Conservation (phyloP, 306 rosid genomes). For the Medicago lupulina region DNA sequence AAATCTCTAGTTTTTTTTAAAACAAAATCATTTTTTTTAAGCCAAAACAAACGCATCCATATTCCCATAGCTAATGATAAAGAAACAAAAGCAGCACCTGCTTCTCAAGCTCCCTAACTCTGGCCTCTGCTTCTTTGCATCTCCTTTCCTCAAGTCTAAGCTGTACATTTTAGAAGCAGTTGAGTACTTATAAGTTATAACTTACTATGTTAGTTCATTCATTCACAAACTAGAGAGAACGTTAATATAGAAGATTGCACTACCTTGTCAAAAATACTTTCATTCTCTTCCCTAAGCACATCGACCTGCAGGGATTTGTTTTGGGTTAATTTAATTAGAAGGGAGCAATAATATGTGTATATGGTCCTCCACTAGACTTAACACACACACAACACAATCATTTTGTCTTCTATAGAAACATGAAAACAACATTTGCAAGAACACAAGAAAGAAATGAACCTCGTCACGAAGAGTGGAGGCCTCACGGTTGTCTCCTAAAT, state of each 20-base stretch:
- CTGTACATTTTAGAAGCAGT: slow-evolving; percentile 57
- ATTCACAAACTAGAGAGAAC: slow-evolving; percentile 2
- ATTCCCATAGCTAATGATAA: background rate
- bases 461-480: slow-evolving; percentile 87
- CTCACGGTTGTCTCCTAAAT: slow-evolving; percentile 67
- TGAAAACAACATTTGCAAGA: too few species aligned
- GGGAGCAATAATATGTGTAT: background rate
- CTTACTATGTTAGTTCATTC: slow-evolving; percentile 22
- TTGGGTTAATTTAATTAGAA: slow-evolving; percentile 19
- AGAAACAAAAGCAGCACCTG: slow-evolving; percentile 64
- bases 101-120: slow-evolving; percentile 91
- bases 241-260: slow-evolving; percentile 5
- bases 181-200: slow-evolving; percentile 30
- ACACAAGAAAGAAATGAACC: slow-evolving; percentile 51
- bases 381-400: too few species aligned
- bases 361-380: too few species aligned
- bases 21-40: too few species aligned
- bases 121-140: slow-evolving; percentile 80
- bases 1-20: too few species aligned
- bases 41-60: too few species aligned
- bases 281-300: slow-evolving; percentile 88
- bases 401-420: too few species aligned
- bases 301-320: slow-evolving; percentile 71
- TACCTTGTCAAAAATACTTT: slow-evolving; percentile 75
- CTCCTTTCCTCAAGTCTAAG: slow-evolving; percentile 87